Percentiles rank a stretch among this genome's conserved stretches.
phyloP scores from a whole-genome alignment of 1,139 yeast species.

The Spathaspora sp. region DNA sequence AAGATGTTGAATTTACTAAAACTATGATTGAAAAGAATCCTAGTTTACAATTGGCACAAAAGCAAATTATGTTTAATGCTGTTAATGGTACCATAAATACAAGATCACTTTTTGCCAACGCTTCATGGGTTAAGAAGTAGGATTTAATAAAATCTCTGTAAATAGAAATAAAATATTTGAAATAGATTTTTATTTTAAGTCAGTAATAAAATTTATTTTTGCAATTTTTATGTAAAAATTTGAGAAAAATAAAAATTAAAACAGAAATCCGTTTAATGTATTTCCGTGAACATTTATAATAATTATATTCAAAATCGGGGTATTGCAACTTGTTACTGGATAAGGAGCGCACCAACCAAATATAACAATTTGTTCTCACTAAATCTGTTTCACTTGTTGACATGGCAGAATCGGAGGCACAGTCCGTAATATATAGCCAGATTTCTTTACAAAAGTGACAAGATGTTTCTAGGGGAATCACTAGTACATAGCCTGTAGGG shows the following conservation, averaged over 20 bases:
- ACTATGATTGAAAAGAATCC: constrained; percentile 33
- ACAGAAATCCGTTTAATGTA: neutral
- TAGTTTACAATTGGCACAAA: constrained; percentile 26
- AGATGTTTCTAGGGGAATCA: no score
- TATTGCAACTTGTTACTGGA: no score
- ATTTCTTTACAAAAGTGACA: neutral
- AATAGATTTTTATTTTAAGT: neutral
- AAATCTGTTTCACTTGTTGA: no score
- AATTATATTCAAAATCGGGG: neutral
- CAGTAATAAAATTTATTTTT: neutral
- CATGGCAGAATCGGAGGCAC: no score
- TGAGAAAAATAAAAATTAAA: neutral
- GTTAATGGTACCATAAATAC: constrained; percentile 27
- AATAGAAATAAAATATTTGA: neutral
- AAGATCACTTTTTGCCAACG: constrained; percentile 27
- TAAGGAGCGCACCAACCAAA: no score
- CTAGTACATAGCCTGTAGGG: no score
- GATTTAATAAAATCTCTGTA: neutral
- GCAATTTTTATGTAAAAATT: neutral
- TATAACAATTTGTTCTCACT: no score
- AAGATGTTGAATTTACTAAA: constrained; percentile 8
- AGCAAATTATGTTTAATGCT: constrained; percentile 28
- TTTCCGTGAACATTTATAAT: neutral
- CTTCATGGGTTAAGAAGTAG: constrained; percentile 28
- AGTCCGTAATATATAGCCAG: no score